Evolutionary conservation across 768 basidiomycete species (phyloP), one percentile per base, ranked within the genome.

Genomic region (Termitomyces sp.): DNA sequence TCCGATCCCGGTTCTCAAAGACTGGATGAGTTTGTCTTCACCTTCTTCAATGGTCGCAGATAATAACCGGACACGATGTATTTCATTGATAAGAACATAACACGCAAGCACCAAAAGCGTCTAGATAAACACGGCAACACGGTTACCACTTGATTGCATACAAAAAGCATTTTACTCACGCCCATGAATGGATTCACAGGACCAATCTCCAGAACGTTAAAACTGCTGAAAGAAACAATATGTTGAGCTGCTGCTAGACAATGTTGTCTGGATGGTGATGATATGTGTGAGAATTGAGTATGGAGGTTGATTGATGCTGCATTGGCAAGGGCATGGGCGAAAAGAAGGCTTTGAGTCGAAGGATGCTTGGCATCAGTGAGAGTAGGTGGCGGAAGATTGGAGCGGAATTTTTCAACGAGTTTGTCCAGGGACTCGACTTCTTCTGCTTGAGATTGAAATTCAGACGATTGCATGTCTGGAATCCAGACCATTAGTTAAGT

Each of bases 131-230:
- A 56, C 51, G 32, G 8, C 9, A 2, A 9, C n/a, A 22, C 22
- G 43, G 54, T 54, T 62, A 55, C 5, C 6, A 46, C 32, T 42
- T 32, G 43, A 45, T 66, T 28, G 53, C 18, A 35, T 6, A 30
- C 4, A 9, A 36, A 18, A 24, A 42, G 10, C 10, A n/a, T 13
- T 6, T 20, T 30, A 75, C 80, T 68, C 67, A 82, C 80, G 20
- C 77, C 78, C 74, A 80, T 76, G 26, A 82, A 77, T 13, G 80
- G 78, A 64, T 77, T 80, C 28, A 80, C 67, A 59, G 70, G 68
- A 2, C 74, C 75, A 12, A 78, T 56, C 43, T 75, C 74, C 35
- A 69, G 71, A 14, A 76, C 66, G 57, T 74, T 73, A 24, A 74
- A 63, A 44, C 74, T 72, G 9, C 71, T 75, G 56, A 73, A 72